A percentile compares a stretch with the other conserved stretches of the same genome.
phyloP scores from a whole-genome alignment of 305 asterid genomes.

The Solanum hybrid region DNA sequence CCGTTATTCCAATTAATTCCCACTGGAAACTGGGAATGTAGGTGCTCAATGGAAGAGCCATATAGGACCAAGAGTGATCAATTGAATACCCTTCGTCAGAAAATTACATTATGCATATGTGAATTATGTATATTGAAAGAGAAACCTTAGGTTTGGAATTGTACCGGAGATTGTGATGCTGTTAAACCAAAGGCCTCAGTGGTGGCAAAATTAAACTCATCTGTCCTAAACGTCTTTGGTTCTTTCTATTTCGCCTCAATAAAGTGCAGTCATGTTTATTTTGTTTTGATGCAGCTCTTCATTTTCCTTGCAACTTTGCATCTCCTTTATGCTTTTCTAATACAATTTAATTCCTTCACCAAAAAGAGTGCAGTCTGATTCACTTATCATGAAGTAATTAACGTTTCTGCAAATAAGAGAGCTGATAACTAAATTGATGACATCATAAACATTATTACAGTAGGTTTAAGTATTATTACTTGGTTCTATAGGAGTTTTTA shows the following conservation, averaged over 20 bases:
- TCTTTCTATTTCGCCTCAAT: background rate
- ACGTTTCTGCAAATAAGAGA: background rate
- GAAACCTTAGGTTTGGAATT: background rate
- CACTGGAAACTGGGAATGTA: background rate
- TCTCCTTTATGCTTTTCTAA: background rate
- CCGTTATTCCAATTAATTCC: background rate
- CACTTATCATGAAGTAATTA: background rate
- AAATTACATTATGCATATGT: background rate
- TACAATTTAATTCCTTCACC: background rate
- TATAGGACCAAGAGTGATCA: background rate
- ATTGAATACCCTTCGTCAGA: background rate
- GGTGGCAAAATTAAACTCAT: background rate
- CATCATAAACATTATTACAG: background rate
- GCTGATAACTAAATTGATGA: background rate
- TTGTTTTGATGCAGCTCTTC: background rate
- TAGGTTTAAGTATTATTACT: too few relatives aligned
- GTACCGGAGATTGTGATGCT: background rate
- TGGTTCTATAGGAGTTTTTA: too few relatives aligned
- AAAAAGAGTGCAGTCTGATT: background rate
- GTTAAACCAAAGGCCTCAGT: background rate
- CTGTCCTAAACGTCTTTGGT: background rate
- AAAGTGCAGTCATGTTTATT: background rate
- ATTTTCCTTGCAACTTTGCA: background rate
- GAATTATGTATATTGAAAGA: background rate
- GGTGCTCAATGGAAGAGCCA: background rate